phyloP scores from a whole-genome alignment of 306 rosid genomes.

The Vicia faba region DNA sequence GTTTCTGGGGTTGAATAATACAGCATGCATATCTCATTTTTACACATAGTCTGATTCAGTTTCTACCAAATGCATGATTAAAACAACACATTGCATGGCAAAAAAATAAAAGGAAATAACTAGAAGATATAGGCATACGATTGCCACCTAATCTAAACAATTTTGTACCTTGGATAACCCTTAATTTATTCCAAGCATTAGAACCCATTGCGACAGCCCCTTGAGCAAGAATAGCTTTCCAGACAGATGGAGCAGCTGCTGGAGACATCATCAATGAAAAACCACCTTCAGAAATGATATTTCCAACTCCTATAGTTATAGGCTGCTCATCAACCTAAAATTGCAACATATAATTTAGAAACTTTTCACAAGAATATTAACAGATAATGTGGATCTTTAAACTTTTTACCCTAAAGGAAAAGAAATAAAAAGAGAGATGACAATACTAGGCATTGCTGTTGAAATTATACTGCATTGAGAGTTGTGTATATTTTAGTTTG shows the following conservation, averaged over 20 bases:
- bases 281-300: conserved; percentile 77
- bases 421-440: not conserved
- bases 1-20: not conserved
- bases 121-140: conserved; percentile 4
- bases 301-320: conserved; percentile 86
- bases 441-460: conserved; percentile 13
- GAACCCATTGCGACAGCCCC: conserved; percentile 89
- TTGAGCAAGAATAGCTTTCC: conserved; percentile 74
- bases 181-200: conserved; percentile 78
- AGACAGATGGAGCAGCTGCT: conserved; percentile 74
- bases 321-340: conserved; percentile 83
- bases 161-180: conserved; percentile 67
- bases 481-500: conserved; percentile 10
- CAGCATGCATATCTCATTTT: conserved; percentile 3
- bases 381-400: not conserved
- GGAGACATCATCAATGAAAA: conserved; percentile 86
- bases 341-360: conserved; percentile 21
- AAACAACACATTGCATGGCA: not conserved
- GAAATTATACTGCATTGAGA: conserved; percentile 14
- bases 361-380: conserved; percentile 29
- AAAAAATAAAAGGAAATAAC: conserved; percentile 1
- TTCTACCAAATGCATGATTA: conserved; percentile 18
- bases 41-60: not conserved
- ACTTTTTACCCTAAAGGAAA: conserved; percentile 15
- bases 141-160: conserved; percentile 29